Conservation (phyloP, 208 protist species). For the Vickermania ingenoplastis region DNA sequence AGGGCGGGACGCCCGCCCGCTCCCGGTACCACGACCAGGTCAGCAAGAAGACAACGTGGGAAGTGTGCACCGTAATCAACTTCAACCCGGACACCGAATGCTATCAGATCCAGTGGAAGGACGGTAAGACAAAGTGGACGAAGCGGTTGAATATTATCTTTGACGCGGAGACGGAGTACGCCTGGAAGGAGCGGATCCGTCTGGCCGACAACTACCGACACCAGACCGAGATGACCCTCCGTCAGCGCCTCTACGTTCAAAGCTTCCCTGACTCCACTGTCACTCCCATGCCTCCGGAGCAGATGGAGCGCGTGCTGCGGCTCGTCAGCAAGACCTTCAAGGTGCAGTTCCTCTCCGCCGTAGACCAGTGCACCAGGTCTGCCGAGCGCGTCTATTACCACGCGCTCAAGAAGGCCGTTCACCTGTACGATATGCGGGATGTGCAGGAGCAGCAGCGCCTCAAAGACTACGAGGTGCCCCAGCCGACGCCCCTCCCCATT, state of each 20-base stretch:
- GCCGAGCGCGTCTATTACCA: constrained; percentile 74
- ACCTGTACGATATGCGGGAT: constrained; percentile 59
- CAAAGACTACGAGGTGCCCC: constrained; percentile 24
- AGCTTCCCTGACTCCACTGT: constrained; percentile 40
- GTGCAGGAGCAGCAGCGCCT: constrained; percentile 56
- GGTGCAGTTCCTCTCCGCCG: constrained; percentile 53
- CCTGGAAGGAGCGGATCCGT: constrained; percentile 67
- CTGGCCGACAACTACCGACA: constrained; percentile 58
- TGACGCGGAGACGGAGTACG: constrained; percentile 59
- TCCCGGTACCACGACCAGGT: constrained; percentile 65
- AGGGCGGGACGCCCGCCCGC: constrained; percentile 61
- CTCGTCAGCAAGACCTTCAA: constrained; percentile 70
- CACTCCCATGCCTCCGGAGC: constrained; percentile 64
- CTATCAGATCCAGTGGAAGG: constrained; percentile 70
- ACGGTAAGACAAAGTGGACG: constrained; percentile 75
- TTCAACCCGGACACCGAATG: constrained; percentile 55
- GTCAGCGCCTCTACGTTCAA: constrained; percentile 70
- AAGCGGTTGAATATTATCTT: constrained; percentile 87
- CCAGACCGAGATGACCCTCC: constrained; percentile 61
- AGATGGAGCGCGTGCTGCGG: constrained; percentile 81
- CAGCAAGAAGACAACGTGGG: constrained; percentile 35
- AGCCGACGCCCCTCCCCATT: constrained; percentile 13
- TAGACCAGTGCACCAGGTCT: constrained; percentile 64
- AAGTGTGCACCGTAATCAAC: constrained; percentile 46
- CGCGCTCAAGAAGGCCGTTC: constrained; percentile 68